Evolutionary conservation across 345 rosid species (phyloP), one percentile per base, ranked within the genome.

Genomic region (Hypericum perforatum): DNA sequence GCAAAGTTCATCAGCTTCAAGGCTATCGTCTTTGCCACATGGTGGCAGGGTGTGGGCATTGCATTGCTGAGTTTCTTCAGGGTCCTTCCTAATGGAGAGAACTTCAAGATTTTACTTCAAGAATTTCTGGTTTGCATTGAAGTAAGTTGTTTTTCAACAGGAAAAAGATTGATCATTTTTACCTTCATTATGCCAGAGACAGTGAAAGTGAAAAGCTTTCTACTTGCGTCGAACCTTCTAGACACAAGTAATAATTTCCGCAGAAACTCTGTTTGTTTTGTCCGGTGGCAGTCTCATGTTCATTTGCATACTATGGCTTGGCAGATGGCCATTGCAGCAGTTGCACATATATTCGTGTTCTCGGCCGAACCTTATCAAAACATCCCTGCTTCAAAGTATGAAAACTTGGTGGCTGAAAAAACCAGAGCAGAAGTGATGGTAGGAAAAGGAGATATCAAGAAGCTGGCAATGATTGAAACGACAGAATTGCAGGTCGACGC

Each of bases 21-120:
- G 70, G 88, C 95, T 45, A 81, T 91, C 29, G 95, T 85, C 22
- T 87, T 91, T 51, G 94, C 95, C 22, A 87, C 95, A 46, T 91
- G 95, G 98, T 91, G 96, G 96, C 98, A 91, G 70, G 95, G 96
- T 8, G 75, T 85, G 8, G 94, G 82, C 9, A 85, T 91, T 40
- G 78, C 92, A 0, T 50, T 91, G 51, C 70, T 91, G 22, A 79
- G 85, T 49, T 64, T 78, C 36, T 66, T 74, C 39, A 66, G 73
- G 16, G 77, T 85, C 60, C 79, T 91, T 56, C 88, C 95, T 0
- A 74, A 75, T 41, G 73, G 74, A 63, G 85, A 72, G 43, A 78
- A 74, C 48, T 56, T 85, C 32, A 69, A 65, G 15, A 74, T 74
- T 5, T 95, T 73, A 0, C 60, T 87, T 71, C 96, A 87, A 49